Conservation (phyloP, 2,329 filamentous ascomycete genomes). For the Botrytis cinerea region DNA sequence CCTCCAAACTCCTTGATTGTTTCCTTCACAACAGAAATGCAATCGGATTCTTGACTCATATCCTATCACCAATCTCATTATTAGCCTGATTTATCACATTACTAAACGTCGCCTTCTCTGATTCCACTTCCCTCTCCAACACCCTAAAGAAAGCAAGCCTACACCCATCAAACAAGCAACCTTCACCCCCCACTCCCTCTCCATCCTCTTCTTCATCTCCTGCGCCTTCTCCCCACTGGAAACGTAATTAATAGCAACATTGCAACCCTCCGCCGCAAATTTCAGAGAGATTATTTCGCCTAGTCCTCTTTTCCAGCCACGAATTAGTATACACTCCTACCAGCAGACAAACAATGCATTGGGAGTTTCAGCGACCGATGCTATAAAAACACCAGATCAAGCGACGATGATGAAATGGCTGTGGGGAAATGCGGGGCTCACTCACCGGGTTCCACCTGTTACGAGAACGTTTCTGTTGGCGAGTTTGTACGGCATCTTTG, state of each 20-base stretch:
- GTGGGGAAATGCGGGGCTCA: conserved; percentile 21
- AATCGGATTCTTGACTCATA: conserved; percentile 56
- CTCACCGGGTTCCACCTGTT: conserved; percentile 64
- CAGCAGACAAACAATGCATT: neutral
- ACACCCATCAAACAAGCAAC: conserved; percentile 57
- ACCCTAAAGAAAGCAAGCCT: conserved; percentile 34
- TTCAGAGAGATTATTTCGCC: conserved; percentile 61
- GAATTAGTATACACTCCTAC: neutral
- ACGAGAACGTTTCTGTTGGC: conserved; percentile 63
- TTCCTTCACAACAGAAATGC: conserved; percentile 53
- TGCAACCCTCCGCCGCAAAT: conserved; percentile 63
- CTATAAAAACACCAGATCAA: neutral
- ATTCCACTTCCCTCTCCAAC: neutral
- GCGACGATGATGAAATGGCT: neutral
- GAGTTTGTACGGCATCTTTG: conserved; percentile 62
- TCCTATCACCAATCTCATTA: conserved; percentile 47
- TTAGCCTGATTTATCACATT: neutral
- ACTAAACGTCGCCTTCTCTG: neutral
- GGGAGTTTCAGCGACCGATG: neutral
- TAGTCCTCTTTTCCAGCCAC: conserved; percentile 53
- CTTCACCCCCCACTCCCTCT: conserved; percentile 53
- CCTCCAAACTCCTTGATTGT: conserved; percentile 59
- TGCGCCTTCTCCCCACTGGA: conserved; percentile 57
- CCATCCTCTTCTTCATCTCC: conserved; percentile 52
- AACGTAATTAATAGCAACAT: conserved; percentile 67